Percentiles rank a stretch among this genome's conserved stretches.
phyloP scores from a whole-genome alignment of 768 basidiomycete species.

The Chalciporus sphaerocephalus region DNA sequence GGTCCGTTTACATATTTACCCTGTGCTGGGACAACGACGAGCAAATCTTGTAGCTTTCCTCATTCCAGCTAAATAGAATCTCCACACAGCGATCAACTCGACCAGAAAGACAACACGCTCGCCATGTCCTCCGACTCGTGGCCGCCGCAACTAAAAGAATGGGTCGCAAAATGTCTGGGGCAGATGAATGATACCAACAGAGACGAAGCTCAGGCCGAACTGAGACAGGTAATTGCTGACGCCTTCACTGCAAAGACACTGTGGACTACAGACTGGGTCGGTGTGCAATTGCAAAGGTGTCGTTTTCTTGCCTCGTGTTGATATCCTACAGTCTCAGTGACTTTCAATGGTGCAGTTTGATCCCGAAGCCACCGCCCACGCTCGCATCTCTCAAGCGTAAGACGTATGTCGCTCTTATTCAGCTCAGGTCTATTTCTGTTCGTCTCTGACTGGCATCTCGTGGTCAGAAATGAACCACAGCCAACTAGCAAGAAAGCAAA shows the following conservation, averaged over 20 bases:
- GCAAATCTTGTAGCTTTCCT: neutral
- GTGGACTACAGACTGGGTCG: conserved; percentile 93
- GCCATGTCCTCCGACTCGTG: conserved; percentile 73
- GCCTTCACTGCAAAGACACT: conserved; percentile 80
- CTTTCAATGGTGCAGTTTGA: conserved; percentile 40
- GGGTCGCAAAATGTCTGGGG: conserved; percentile 91
- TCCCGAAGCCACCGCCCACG: conserved; percentile 53
- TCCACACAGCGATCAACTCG: neutral
- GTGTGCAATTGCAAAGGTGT: conserved; percentile 82
- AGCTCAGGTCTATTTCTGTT: neutral
- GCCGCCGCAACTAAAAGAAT: conserved; percentile 81
- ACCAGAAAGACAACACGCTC: neutral
- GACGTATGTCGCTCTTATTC: conserved; percentile 40
- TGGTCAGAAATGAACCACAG: conserved; percentile 36
- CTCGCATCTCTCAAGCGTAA: conserved; percentile 65
- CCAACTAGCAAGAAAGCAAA: conserved; percentile 59
- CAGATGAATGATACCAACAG: conserved; percentile 89
- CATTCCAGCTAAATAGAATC: neutral
- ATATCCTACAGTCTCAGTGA: conserved; percentile 20
- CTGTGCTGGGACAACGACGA: too few relatives aligned
- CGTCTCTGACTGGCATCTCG: conserved; percentile 9
- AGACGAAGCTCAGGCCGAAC: conserved; percentile 83
- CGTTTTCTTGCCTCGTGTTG: neutral
- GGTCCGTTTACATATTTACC: conserved; percentile 10
- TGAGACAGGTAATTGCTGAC: conserved; percentile 95